Base-by-base conservation (phyloP, 208 protist genomes). In the Wallacemonas sp. region DNA sequence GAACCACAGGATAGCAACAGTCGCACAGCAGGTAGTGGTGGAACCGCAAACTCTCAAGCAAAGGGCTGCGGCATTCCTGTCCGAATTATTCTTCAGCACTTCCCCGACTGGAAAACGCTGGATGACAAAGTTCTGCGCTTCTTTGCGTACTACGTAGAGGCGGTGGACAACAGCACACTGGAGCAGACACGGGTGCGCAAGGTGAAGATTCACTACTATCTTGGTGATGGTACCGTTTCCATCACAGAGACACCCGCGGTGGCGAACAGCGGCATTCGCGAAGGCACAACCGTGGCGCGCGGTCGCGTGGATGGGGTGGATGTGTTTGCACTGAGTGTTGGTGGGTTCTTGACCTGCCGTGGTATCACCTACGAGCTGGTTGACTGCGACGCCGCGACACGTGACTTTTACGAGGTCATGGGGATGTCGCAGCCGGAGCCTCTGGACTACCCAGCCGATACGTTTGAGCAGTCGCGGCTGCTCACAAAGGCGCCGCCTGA, bases 111-210 rank as follows among this genome's bases (percentile, higher is more conserved):
- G 91, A 80, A 96, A 9, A 92, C 87, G 14, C 72, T 98, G 39
- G 95, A 98, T 62, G 72, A 94, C 54, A 97, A 98, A 60, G 94
- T 98, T 12, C 85, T 99, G 24, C 86, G 96, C 47, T 99, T 98
- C 72, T 96, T 96, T 64, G 96, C 77, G 26, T 99, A 95, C 75
- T 98, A 98, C 76, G 75, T 89, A 28, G 97, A 99, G 79, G 68
- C 81, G 5, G 95, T 99, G 24, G 72, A 90, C 51, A 96, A 98
- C 68, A 96, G 85, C 54, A 68, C 62, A 1, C 38, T 91, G 0
- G 97, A 99, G 75, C 72, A 70, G 27, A 73, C 62, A 33, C 89
- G 97, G 49, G 80, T 99, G 41, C 86, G 96, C 55, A 95, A 93
- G 60, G 91, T 96, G 54, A 88, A 86, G 58, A 80, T 99, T 15